Evolutionary conservation across 441 rosid genomes (phyloP), one percentile per base, ranked within the genome.

Genomic region (Populus tomentosa): DNA sequence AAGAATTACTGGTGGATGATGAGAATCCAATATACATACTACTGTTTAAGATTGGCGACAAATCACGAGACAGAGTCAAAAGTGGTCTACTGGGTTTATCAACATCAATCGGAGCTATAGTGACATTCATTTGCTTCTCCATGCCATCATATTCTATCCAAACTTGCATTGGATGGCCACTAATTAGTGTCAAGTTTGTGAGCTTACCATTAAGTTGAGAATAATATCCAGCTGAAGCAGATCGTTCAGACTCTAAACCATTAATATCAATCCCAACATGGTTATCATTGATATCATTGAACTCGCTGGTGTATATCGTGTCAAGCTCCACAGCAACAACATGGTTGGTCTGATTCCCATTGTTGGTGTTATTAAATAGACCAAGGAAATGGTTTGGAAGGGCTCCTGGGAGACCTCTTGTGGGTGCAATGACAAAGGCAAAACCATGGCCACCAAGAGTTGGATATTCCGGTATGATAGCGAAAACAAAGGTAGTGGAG

Each of bases 91-190:
- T 26, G 28, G 28, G 28, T 26, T 26, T 26, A 26, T 26, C 28
- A 26, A 26, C 28, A 26, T 26, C 28, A 26, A 26, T 26, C 28
- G 28, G 28, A 26, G 28, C 28, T 26, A 26, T 26, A 26, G 28
- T 26, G 28, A 26, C 83, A 64, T 78, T 69, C 7, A 79, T 59
- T 26, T 53, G 59, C 67, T 38, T 84, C 35, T 80, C 4, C 7
- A 5, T 0, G 56, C 90, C 91, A 76, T 89, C 88, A 53, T 75
- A 90, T 6, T 90, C 94, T 4, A 89, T 83, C 84, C 89, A 88
- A 66, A 84, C 79, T 70, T 87, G 88, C 79, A 87, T 83, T 35
- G 84, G 81, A 18, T 70, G 32, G 23, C 86, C 83, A 71, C 88
- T 82, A 7, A 23, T 14, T 7, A 89, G 87, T 5, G 30, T 70